Evolutionary conservation across 2,329 filamentous ascomycete genomes (phyloP).

Genomic region (Fusarium sp.): DNA sequence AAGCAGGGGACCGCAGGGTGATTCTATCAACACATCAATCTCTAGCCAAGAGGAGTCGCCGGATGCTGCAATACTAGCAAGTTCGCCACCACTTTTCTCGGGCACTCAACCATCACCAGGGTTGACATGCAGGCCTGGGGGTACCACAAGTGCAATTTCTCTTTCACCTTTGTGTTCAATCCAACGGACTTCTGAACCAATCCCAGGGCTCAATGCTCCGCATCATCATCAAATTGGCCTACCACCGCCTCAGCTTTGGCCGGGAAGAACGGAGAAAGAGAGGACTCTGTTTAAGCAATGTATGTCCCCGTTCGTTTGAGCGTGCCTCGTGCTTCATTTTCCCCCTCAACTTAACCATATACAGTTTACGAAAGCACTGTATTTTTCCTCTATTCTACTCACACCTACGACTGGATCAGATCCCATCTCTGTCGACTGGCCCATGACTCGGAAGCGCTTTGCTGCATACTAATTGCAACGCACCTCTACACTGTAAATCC

Average conservation of each 20-base stretch:
- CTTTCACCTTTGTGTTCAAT: background rate
- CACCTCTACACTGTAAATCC: conserved; percentile 31
- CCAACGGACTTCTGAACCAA: background rate
- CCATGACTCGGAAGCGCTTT: conserved; percentile 22
- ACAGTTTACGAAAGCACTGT: conserved; percentile 31
- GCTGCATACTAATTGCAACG: conserved; percentile 23
- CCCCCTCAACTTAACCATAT: background rate
- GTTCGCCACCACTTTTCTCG: background rate
- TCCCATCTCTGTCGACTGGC: conserved; percentile 15
- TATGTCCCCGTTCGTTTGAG: background rate
- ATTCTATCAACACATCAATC: too few relatives aligned
- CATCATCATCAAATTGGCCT: background rate
- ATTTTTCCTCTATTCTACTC: conserved; percentile 29
- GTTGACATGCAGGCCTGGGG: background rate
- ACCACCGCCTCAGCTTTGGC: background rate
- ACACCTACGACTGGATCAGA: conserved; percentile 23
- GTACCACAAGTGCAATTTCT: background rate
- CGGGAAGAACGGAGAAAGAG: background rate
- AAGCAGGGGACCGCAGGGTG: background rate
- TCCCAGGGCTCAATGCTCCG: background rate
- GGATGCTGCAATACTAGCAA: background rate
- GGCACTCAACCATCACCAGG: background rate
- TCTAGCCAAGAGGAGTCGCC: background rate
- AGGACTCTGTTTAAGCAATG: conserved; percentile 19
- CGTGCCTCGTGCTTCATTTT: background rate